Evolutionary conservation across 75 land plant genomes (phyloP).

Genomic region (Ceratopteris richardii): DNA sequence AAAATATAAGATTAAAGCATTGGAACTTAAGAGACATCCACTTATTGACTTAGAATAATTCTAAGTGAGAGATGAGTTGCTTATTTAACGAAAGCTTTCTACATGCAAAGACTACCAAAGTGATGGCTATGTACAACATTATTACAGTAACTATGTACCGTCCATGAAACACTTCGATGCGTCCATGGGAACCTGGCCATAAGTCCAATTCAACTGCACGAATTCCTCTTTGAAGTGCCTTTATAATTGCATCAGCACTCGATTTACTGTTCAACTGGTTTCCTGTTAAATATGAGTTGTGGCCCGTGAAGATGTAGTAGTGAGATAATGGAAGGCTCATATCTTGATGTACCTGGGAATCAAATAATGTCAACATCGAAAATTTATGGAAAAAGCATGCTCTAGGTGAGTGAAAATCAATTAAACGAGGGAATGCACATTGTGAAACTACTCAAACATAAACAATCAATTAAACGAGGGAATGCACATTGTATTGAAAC

Average conservation of each 20-base stretch:
- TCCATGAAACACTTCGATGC: conserved; percentile 50
- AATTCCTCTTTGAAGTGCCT: conserved; percentile 48
- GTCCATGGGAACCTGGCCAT: conserved; percentile 48
- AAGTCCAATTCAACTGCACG: conserved; percentile 68
- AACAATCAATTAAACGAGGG: neutral
- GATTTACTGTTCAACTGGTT: conserved; percentile 59
- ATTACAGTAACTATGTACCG: no score
- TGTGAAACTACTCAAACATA: neutral
- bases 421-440: no score
- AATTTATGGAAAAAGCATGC: neutral
- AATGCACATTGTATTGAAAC: neutral
- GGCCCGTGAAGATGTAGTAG: conserved; percentile 67
- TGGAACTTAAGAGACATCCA: no score
- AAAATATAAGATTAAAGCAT: no score
- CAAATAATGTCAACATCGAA: neutral
- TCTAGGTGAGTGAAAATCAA: no score
- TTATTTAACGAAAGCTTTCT: no score
- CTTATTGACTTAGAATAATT: neutral
- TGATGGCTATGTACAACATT: no score
- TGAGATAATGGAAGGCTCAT: conserved; percentile 53
- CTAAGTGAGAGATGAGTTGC: no score
- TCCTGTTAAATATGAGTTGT: conserved; percentile 72
- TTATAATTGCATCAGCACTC: conserved; percentile 42
- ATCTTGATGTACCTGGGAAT: conserved; percentile 51
- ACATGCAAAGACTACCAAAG: no score